Evolutionary conservation across 192 early-diverging fungal species (phyloP).

Genomic region (Funneliformis geosporum): DNA sequence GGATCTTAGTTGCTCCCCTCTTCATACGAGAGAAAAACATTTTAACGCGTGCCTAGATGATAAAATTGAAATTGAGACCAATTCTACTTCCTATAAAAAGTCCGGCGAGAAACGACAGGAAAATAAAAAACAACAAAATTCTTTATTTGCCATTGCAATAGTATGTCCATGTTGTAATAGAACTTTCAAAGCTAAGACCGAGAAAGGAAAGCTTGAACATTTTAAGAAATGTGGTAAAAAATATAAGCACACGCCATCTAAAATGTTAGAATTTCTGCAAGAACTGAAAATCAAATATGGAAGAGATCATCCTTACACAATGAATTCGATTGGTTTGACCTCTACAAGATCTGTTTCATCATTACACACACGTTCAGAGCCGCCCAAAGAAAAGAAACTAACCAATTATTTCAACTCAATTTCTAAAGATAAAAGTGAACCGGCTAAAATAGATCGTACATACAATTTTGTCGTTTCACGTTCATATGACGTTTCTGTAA

Average conservation of each 20-base stretch:
- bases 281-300: not conserved
- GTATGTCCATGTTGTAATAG: constrained; percentile 14
- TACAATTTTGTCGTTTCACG: not conserved
- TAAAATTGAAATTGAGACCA: not conserved
- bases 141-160: not conserved
- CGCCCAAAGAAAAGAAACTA: not conserved
- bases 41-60: not conserved
- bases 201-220: not conserved
- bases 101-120: not conserved
- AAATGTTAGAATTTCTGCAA: not conserved
- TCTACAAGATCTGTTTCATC: no score
- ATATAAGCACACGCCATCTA: not conserved
- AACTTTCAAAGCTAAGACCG: not conserved
- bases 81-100: not conserved
- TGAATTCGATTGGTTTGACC: no score
- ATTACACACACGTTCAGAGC: no score
- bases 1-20: not conserved
- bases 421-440: not conserved
- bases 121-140: not conserved
- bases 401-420: not conserved
- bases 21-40: not conserved
- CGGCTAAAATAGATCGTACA: not conserved
- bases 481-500: not conserved
- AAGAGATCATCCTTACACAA: not conserved
- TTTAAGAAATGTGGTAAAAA: constrained; percentile 6